Evolutionary conservation across 75 land plant genomes (phyloP), one percentile per base, ranked within the genome.

Genomic region (Gnetum montanum): DNA sequence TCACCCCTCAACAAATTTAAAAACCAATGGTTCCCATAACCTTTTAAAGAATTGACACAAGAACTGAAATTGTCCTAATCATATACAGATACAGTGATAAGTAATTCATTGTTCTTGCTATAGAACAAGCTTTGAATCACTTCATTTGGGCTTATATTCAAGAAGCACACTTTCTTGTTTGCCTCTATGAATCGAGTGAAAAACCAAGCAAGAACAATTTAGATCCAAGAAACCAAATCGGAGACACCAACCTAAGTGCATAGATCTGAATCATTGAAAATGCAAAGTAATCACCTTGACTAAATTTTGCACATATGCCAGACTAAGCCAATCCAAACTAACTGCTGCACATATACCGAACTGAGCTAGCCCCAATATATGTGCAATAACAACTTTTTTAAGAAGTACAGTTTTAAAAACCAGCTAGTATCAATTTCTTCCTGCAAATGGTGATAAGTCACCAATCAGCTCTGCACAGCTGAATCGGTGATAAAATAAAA

Each of bases 71-170:
- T 83, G 55, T 95, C 99, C 6, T 90, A 90, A 34, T 91, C 99
- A 74, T 90, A 95, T 31, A 95, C 99, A 46, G 96, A 95, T 33
- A 95, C 99, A 29, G 99, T 95, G 50, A 95, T 95, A 26, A 95
- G 76, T 20, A 96, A 95, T 12, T 95, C 96, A 64, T 95, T 95
- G 70, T 95, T 95, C 60, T 95, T 95, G 63, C 90, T 90, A 52
- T 82, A 93, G 41, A 95, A 95, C 46, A 95, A 68, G 73, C 99
- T 95, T n/a, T 96, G 62, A 15, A 95, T 90, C 8, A 95, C 99
- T 79, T 95, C 99, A 70, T 95, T 91, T 22, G 91, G 74, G 56
- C 83, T 81, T 63, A 95, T 82, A 68, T 95, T 95, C 49, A 95
- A 57, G 62, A 79, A 90, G 67, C 99, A 95, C 70, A 95, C 83